Evolutionary conservation across 345 rosid species (phyloP).

Genomic region (Bruguiera parviflora): DNA sequence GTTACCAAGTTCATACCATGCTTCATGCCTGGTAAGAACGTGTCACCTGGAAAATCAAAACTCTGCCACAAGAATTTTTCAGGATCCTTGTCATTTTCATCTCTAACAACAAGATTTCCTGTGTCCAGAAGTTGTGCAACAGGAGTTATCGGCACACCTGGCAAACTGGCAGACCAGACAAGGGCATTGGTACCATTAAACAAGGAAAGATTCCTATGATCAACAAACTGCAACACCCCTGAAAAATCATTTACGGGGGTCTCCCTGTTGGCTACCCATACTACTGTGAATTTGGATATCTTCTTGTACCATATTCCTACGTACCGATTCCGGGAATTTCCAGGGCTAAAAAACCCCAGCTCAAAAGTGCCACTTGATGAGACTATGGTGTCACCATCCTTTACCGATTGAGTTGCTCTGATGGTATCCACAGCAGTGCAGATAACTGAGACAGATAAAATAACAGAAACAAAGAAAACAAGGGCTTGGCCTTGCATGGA

Average conservation of each 20-base stretch:
- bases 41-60: conserved; percentile 15
- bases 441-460: background rate
- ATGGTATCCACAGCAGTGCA: conserved; percentile 6
- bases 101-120: conserved; percentile 14
- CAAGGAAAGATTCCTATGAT: background rate
- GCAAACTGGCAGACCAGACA: conserved; percentile 15
- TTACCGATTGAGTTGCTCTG: background rate
- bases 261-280: conserved; percentile 27
- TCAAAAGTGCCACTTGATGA: conserved; percentile 16
- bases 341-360: conserved; percentile 20
- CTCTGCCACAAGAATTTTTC: conserved; percentile 16
- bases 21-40: conserved; percentile 15
- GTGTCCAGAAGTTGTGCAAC: conserved; percentile 17
- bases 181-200: background rate
- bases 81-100: background rate
- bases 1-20: conserved; percentile 2
- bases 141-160: conserved; percentile 1
- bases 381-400: conserved; percentile 6
- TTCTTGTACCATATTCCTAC: conserved; percentile 24
- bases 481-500: background rate
- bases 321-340: conserved; percentile 8
- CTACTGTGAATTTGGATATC: conserved; percentile 7
- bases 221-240: conserved; percentile 1
- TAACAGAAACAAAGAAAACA: background rate
- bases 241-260: conserved; percentile 9